A percentile compares a stretch with the other conserved stretches of the same genome.
Evolutionary conservation across 495 filamentous ascomycete genomes (phyloP).

Genomic region (Penicillium herquei): DNA sequence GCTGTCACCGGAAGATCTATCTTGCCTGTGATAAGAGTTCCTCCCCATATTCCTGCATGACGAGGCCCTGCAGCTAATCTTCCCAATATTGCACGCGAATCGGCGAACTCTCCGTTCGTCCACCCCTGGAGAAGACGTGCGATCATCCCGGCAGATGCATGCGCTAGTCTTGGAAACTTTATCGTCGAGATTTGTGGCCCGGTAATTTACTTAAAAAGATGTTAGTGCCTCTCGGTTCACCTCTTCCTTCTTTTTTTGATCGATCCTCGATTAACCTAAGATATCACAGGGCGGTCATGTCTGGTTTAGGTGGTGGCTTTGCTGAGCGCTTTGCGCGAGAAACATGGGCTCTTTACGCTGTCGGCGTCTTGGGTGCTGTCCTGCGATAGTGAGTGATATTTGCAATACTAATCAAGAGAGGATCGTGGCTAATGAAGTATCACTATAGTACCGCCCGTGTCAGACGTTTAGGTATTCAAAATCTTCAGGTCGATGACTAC

Average conservation of each 20-base stretch:
- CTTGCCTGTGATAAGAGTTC: slow-evolving; percentile 17
- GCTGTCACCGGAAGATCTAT: slow-evolving; percentile 19
- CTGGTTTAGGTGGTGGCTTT: slow-evolving; percentile 35
- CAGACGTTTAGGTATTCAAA: slow-evolving; percentile 42
- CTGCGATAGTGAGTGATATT: slow-evolving; percentile 42
- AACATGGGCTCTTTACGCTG: slow-evolving; percentile 49
- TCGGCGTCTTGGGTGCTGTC: slow-evolving; percentile 41
- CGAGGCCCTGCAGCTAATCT: slow-evolving; percentile 8
- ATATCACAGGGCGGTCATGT: slow-evolving; percentile 32
- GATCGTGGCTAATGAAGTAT: background rate
- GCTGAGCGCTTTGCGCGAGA: slow-evolving; percentile 35
- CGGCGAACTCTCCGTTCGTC: slow-evolving; percentile 12
- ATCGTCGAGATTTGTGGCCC: slow-evolving; percentile 6
- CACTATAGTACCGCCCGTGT: slow-evolving; percentile 44
- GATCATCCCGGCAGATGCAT: slow-evolving; percentile 19
- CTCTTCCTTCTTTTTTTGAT: slow-evolving; percentile 6
- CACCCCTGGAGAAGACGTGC: slow-evolving; percentile 8
- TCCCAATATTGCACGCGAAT: slow-evolving; percentile 10
- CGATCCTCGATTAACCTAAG: slow-evolving; percentile 12
- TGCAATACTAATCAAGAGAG: background rate
- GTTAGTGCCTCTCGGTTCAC: slow-evolving; percentile 13
- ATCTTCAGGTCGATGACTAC: slow-evolving; percentile 52
- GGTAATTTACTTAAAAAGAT: slow-evolving; percentile 21
- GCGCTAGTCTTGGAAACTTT: slow-evolving; percentile 15
- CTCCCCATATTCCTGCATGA: background rate